Percentiles rank a stretch among this genome's conserved stretches.
phyloP scores from a whole-genome alignment of 2,329 filamentous ascomycete species.

The Mollisiaceae sp. region DNA sequence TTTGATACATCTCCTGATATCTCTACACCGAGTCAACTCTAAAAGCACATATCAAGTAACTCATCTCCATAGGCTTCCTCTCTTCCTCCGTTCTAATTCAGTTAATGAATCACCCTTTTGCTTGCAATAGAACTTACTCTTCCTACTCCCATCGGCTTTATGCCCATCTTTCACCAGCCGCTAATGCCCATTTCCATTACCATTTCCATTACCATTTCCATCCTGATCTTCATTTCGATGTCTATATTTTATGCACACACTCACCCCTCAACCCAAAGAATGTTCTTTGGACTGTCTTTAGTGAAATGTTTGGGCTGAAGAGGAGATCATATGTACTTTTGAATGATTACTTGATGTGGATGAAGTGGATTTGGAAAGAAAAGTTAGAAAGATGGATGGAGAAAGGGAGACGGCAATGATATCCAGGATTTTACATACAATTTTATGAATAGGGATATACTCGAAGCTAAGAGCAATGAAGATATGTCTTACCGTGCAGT shows the following conservation, averaged over 20 bases:
- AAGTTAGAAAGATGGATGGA: neutral
- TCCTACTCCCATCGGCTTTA: constrained; percentile 8
- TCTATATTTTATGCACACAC: neutral
- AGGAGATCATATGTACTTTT: neutral
- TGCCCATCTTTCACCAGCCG: neutral
- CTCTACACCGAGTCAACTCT: too few species aligned
- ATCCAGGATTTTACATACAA: neutral
- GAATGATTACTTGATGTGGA: neutral
- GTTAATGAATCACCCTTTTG: constrained; percentile 17
- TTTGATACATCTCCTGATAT: too few species aligned
- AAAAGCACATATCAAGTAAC: too few species aligned
- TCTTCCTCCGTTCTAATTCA: constrained; percentile 9
- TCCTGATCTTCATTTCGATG: neutral
- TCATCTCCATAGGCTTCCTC: constrained; percentile 16
- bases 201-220: neutral
- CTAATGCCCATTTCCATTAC: too few species aligned
- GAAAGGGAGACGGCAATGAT: neutral
- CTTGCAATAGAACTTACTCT: constrained; percentile 24
- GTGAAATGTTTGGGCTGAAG: neutral
- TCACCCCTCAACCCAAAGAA: constrained; percentile 13
- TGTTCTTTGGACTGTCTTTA: neutral
- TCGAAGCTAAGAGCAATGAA: neutral
- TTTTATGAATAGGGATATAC: neutral
- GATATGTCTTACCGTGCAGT: neutral
- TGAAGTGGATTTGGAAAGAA: neutral